Conservation (phyloP, 345 rosid species). For the Boechera stricta region DNA sequence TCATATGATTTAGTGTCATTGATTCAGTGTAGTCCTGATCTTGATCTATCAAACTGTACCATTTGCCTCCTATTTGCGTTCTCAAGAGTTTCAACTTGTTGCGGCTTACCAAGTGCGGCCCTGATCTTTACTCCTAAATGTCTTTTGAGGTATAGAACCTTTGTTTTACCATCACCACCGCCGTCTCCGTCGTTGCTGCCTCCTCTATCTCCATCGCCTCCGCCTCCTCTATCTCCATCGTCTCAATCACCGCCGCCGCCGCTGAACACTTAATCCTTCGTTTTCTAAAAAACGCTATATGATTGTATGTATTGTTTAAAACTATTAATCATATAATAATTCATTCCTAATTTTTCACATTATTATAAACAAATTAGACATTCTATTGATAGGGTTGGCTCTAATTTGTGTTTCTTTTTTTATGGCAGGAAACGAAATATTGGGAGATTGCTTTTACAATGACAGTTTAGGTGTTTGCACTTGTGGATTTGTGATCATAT, state of each 20-base stretch:
- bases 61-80: background rate
- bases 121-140: slow-evolving; percentile 37
- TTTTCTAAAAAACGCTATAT: background rate
- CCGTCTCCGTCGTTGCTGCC: background rate
- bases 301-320: background rate
- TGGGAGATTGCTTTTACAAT: background rate
- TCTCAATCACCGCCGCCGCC: background rate
- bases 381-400: too few relatives aligned
- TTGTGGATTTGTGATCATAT: slow-evolving; percentile 1
- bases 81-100: slow-evolving; percentile 20
- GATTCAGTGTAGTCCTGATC: slow-evolving; percentile 41
- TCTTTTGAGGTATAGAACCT: slow-evolving; percentile 25
- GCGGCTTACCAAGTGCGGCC: slow-evolving; percentile 19
- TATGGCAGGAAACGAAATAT: background rate
- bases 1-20: slow-evolving; percentile 30
- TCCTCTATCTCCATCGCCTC: background rate
- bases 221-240: background rate
- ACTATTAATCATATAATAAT: too few relatives aligned
- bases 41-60: slow-evolving; percentile 17
- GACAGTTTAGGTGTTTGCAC: background rate
- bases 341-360: too few relatives aligned
- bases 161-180: slow-evolving; percentile 3
- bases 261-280: background rate
- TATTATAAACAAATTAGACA: too few relatives aligned
- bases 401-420: too few relatives aligned